These are phyloP conservation scores for Yarrowia phangngaensis DNA, from an alignment of 805 yeast species.

Conservation along the genomic window DNA sequence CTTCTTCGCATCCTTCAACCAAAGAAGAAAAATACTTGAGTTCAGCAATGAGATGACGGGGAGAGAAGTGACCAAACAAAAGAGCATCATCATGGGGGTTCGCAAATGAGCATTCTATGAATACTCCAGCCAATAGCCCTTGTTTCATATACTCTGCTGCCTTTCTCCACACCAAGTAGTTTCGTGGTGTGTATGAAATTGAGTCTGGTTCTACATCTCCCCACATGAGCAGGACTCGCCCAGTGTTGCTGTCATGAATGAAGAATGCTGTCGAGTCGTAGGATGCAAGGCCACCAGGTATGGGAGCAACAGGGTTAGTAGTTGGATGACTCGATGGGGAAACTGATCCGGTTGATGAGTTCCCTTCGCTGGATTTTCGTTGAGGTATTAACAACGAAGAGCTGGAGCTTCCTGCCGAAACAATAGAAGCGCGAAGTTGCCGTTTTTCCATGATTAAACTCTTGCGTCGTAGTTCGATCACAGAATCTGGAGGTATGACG, in stretches of 20 bases:
- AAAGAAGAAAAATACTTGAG: conserved; percentile 37
- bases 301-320: conserved; percentile 9
- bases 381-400: conserved; percentile 12
- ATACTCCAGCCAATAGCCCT: conserved; percentile 49
- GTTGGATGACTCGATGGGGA: conserved; percentile 13
- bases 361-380: conserved; percentile 3
- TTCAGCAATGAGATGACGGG: conserved; percentile 58
- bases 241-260: conserved; percentile 41
- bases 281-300: conserved; percentile 19
- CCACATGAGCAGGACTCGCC: conserved; percentile 53
- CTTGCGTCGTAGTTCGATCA: conserved; percentile 24
- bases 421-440: conserved; percentile 9
- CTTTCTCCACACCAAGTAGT: conserved; percentile 52
- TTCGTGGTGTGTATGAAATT: conserved; percentile 43
- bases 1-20: conserved; percentile 12
- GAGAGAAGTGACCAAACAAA: conserved; percentile 79
- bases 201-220: conserved; percentile 81
- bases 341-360: conserved; percentile 9
- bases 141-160: conserved; percentile 48
- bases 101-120: conserved; percentile 74
- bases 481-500: conserved; percentile 20
- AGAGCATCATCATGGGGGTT: conserved; percentile 46
- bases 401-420: background rate
- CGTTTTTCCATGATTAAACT: conserved; percentile 24
- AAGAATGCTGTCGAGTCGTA: conserved; percentile 60